A percentile compares a stretch with the other conserved stretches of the same genome.
phyloP scores from a whole-genome alignment of 345 rosid species.

The Clausena lansium region DNA sequence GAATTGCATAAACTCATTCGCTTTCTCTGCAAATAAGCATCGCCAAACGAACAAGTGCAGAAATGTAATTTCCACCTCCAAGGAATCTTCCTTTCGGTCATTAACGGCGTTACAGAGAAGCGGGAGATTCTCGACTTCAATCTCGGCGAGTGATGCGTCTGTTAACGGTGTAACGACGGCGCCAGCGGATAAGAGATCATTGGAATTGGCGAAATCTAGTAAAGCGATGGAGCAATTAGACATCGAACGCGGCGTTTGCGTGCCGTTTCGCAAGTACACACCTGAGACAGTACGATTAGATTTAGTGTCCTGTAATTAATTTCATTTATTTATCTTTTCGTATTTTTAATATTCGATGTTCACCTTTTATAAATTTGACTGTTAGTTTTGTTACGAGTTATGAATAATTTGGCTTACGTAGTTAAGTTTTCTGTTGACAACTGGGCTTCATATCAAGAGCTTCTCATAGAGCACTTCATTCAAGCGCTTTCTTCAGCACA shows the following conservation, averaged over 20 bases:
- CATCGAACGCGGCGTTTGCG: constrained; percentile 95
- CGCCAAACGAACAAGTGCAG: background rate
- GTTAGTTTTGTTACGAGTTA: background rate
- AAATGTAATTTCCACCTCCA: background rate
- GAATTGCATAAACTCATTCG: constrained; percentile 6
- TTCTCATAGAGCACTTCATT: background rate
- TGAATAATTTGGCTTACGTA: background rate
- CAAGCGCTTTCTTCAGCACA: background rate
- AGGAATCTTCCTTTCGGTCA: background rate
- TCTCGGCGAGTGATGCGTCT: background rate
- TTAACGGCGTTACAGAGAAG: background rate
- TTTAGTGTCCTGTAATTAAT: constrained; percentile 1
- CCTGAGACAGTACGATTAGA: constrained; percentile 75
- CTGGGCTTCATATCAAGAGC: background rate
- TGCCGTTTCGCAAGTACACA: constrained; percentile 95
- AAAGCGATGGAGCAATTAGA: constrained; percentile 83
- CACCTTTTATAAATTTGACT: background rate
- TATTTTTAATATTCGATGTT: background rate
- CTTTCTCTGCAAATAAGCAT: background rate
- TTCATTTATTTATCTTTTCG: constrained; percentile 8
- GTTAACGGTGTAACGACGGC: background rate
- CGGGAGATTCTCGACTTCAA: background rate
- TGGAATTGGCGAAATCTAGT: constrained; percentile 37
- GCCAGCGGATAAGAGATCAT: background rate
- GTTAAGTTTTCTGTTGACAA: background rate